Base-by-base conservation (phyloP, 345 rosid genomes). In the Hirschfeldia incana region DNA sequence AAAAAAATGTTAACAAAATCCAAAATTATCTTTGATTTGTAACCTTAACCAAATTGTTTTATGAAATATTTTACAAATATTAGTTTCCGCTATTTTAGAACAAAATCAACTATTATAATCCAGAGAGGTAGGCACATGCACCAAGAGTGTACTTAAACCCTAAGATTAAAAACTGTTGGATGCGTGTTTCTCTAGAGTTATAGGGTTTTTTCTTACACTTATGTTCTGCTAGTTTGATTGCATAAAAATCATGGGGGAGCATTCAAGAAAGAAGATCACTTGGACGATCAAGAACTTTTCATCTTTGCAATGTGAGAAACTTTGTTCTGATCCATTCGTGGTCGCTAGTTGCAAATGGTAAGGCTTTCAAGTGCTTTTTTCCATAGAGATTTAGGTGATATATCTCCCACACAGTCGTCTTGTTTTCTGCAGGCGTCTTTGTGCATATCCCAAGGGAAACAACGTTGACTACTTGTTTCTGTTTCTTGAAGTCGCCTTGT, bases 381-480 rank as follows among this genome's bases (percentile, higher is more conserved):
- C 62, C 32, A 62, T 62, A 30, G 62, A 29, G 39, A 39, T 11
- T 49, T 3, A 15, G 49, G 44, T 73, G 1, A 42, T 32, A 46
- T 29, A 16, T 2, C 13, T 7, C 34, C 5, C 12, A 42, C 6
- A 39, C 3, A 53, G 26, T 42, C 7, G 46, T 49, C 6, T 61
- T 12, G 46, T 5, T 1, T 32, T 74, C 10, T 51, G 79, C 83
- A 92, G 94, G 97, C 83, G 91, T 75, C 65, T 91, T 71, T 83
- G 85, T 63, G 85, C 84, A 27, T 88, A 83, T 49, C 92, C 94
- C 1, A 89, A 88, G 51, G 98, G 97, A 66, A 91, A 89, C 81
- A 86, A 90, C 57, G 85, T 65, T 77, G 93, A 89, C 69, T 88
- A 88, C 59, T 46, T 67, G 12, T 44, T 28, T 13, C 26, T 51